Conservation (phyloP, 169 alveolate genomes). For the Eimeria praecox region DNA sequence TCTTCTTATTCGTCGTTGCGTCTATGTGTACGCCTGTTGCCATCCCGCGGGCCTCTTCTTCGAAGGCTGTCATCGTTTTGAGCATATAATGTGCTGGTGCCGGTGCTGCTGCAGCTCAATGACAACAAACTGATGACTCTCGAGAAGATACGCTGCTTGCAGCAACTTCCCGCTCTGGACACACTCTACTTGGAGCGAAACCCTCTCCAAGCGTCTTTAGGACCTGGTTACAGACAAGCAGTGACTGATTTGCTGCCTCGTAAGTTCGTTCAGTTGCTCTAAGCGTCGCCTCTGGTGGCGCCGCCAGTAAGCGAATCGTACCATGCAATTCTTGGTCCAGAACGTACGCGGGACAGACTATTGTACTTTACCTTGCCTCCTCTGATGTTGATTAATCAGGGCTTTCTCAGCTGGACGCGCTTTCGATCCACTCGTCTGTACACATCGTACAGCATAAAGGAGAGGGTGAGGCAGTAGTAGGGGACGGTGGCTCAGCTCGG, state of each 20-base stretch:
- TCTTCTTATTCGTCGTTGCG: neutral
- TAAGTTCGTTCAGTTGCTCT: constrained; percentile 24
- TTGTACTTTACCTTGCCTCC: neutral
- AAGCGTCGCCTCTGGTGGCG: neutral
- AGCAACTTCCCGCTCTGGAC: constrained; percentile 66
- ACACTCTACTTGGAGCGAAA: constrained; percentile 87
- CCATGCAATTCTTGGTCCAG: neutral
- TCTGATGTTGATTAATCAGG: constrained; percentile 46
- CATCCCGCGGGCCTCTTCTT: neutral
- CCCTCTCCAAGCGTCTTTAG: constrained; percentile 85
- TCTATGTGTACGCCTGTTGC: neutral
- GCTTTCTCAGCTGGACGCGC: constrained; percentile 79
- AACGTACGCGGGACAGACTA: neutral
- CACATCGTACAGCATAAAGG: constrained; percentile 49
- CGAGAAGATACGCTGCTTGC: constrained; percentile 75
- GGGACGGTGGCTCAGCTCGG: neutral
- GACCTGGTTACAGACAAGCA: constrained; percentile 86
- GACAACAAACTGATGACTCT: constrained; percentile 82
- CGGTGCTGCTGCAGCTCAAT: constrained; percentile 82
- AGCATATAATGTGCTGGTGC: neutral
- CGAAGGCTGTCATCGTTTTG: neutral
- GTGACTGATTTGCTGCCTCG: constrained; percentile 83
- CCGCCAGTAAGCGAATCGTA: no score
- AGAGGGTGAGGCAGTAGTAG: constrained; percentile 39
- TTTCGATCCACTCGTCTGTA: constrained; percentile 31